Evolutionary conservation across 495 filamentous ascomycete species (phyloP).

Genomic region (Penicillium taxi): DNA sequence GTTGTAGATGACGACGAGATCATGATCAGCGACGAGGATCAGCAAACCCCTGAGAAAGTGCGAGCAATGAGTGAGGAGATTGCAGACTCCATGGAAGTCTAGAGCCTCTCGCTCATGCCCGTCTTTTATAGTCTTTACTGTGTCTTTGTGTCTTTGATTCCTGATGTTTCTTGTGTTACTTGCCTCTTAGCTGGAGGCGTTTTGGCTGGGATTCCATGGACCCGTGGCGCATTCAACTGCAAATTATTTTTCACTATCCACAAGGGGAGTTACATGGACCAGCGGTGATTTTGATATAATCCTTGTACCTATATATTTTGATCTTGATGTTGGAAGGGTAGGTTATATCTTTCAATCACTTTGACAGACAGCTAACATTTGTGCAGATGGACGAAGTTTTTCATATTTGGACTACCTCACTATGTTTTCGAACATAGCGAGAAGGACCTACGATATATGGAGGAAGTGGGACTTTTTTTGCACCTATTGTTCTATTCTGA

Average conservation of each 20-base stretch:
- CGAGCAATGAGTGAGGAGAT: slow-evolving; percentile 69
- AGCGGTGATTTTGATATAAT: too few relatives aligned
- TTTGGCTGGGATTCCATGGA: slow-evolving; percentile 12
- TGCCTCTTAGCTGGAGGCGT: slow-evolving; percentile 18
- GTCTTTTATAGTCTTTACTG: slow-evolving; percentile 6
- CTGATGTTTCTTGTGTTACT: slow-evolving; percentile 13
- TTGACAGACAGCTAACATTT: too few relatives aligned
- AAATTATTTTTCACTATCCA: slow-evolving; percentile 10
- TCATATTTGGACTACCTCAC: too few relatives aligned
- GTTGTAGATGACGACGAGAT: slow-evolving; percentile 35
- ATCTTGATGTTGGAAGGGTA: too few relatives aligned
- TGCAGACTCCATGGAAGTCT: slow-evolving; percentile 60
- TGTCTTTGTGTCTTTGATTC: slow-evolving; percentile 5
- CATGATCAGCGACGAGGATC: slow-evolving; percentile 39
- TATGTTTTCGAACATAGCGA: too few relatives aligned
- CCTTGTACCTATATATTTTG: too few relatives aligned
- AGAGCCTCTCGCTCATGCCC: slow-evolving; percentile 8
- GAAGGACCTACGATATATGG: too few relatives aligned
- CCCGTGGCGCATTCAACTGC: slow-evolving; percentile 25
- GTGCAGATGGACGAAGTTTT: too few relatives aligned
- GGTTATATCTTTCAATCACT: too few relatives aligned
- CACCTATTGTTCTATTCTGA: too few relatives aligned
- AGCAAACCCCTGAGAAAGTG: slow-evolving; percentile 41
- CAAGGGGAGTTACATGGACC: slow-evolving; percentile 16
- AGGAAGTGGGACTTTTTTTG: too few relatives aligned